Evolutionary conservation across 2,329 filamentous ascomycete species (phyloP).

Genomic region (Cladosporium sp.): DNA sequence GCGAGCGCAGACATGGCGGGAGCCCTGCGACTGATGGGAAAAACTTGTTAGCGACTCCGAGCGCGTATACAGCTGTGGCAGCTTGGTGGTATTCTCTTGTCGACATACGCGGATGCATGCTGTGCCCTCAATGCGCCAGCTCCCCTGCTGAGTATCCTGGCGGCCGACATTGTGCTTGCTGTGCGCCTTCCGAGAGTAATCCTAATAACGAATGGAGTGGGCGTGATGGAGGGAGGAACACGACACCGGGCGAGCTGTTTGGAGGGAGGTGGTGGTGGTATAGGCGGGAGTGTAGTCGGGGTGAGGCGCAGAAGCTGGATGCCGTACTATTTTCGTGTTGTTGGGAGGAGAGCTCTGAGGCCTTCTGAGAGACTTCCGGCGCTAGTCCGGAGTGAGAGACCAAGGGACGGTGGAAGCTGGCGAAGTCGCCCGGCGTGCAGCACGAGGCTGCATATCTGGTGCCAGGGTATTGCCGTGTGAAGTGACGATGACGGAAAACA

Average conservation of each 20-base stretch:
- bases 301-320: constrained; percentile 4
- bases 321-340: constrained; percentile 15
- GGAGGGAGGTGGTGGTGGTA: constrained; percentile 1
- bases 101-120: constrained; percentile 37
- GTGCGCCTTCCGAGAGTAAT: not conserved
- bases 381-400: not conserved
- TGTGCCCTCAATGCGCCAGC: constrained; percentile 35
- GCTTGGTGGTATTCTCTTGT: not conserved
- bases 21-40: constrained; percentile 32
- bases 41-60: not conserved
- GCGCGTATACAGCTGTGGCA: constrained; percentile 2
- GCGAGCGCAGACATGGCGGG: constrained; percentile 61
- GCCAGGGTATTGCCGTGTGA: not conserved
- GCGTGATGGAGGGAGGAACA: constrained; percentile 8
- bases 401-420: not conserved
- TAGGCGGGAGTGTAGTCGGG: not conserved
- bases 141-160: constrained; percentile 33
- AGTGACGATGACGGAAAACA: not conserved
- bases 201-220: constrained; percentile 17
- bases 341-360: constrained; percentile 3
- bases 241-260: constrained; percentile 4
- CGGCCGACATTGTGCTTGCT: constrained; percentile 10
- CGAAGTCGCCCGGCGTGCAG: not conserved
- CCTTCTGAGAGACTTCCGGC: not conserved
- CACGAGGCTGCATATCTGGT: not conserved